These are phyloP conservation scores for Pseudisothecium myosuroides DNA, from an alignment of 225 moss, liverwort and hornwort species.

Conservation along the genomic window DNA sequence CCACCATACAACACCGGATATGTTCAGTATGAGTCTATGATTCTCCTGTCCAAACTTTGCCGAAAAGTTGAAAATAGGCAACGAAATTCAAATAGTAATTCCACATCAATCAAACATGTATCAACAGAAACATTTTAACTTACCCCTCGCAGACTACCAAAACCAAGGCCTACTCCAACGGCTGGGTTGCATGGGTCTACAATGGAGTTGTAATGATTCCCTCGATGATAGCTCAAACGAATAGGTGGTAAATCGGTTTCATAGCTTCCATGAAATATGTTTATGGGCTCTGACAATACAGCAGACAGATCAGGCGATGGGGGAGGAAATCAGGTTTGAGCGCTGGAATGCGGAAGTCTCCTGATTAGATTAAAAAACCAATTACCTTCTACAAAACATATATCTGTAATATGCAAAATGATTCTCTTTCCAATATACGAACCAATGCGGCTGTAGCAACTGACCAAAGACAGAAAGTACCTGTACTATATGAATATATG, in stretches of 20 bases:
- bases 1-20: slow-evolving; percentile 1
- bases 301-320: background rate
- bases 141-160: slow-evolving; percentile 96
- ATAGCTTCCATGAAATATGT: slow-evolving; percentile 95
- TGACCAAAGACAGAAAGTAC: slow-evolving; percentile 20
- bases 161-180: slow-evolving; percentile 95
- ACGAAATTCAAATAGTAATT: background rate
- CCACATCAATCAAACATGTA: background rate
- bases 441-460: background rate
- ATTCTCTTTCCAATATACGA: background rate
- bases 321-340: background rate
- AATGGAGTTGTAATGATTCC: slow-evolving; percentile 96
- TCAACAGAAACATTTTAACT: slow-evolving; percentile 30
- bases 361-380: background rate
- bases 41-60: background rate
- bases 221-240: slow-evolving; percentile 95
- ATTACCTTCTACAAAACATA: background rate
- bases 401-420: background rate
- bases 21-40: background rate
- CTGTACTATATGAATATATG: slow-evolving; percentile 85
- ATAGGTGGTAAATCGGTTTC: slow-evolving; percentile 99
- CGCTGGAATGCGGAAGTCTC: background rate
- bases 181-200: slow-evolving; percentile 88
- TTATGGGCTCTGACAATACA: slow-evolving; percentile 77
- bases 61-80: background rate